Conservation (phyloP, 2,329 filamentous ascomycete genomes). For the Thelonectria rubi region DNA sequence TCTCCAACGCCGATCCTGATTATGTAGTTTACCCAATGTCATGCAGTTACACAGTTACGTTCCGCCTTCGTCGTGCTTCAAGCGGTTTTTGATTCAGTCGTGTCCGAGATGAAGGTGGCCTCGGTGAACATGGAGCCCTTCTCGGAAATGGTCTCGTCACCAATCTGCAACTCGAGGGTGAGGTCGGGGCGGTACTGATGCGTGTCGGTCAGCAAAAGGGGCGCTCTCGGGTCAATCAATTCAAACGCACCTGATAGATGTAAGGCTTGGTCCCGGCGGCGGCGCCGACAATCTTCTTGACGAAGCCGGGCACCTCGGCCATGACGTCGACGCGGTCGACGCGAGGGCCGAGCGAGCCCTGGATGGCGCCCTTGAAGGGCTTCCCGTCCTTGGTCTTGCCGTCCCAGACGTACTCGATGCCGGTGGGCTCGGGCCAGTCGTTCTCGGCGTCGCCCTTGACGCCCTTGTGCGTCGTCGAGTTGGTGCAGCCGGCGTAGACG, state of each 20-base stretch:
- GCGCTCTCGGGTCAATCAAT: slow-evolving; percentile 12
- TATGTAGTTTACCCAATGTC: slow-evolving; percentile 43
- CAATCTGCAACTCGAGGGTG: slow-evolving; percentile 84
- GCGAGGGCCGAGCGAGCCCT: slow-evolving; percentile 72
- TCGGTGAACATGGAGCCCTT: slow-evolving; percentile 84
- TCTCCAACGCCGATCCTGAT: slow-evolving; percentile 46
- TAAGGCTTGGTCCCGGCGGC: slow-evolving; percentile 95
- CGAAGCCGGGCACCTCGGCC: slow-evolving; percentile 93
- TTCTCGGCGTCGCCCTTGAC: slow-evolving; percentile 78
- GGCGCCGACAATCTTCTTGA: slow-evolving; percentile 90
- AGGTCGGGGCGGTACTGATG: slow-evolving; percentile 75
- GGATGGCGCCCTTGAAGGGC: slow-evolving; percentile 72
- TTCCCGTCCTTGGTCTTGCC: slow-evolving; percentile 82
- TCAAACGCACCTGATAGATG: slow-evolving; percentile 83
- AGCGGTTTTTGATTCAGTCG: slow-evolving; percentile 16
- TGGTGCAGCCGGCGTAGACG: slow-evolving; percentile 73
- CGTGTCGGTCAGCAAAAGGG: slow-evolving; percentile 27
- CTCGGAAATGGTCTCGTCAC: slow-evolving; percentile 80
- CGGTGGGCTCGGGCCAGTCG: slow-evolving; percentile 87
- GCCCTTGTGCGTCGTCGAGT: slow-evolving; percentile 74
- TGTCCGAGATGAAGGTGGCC: slow-evolving; percentile 91
- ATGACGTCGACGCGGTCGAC: slow-evolving; percentile 89
- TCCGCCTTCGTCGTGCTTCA: slow-evolving; percentile 18
- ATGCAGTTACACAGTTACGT: slow-evolving; percentile 35
- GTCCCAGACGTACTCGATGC: slow-evolving; percentile 79